These are phyloP conservation scores for Ogataea naganishii DNA, from an alignment of 805 yeast species.

Conservation along the genomic window DNA sequence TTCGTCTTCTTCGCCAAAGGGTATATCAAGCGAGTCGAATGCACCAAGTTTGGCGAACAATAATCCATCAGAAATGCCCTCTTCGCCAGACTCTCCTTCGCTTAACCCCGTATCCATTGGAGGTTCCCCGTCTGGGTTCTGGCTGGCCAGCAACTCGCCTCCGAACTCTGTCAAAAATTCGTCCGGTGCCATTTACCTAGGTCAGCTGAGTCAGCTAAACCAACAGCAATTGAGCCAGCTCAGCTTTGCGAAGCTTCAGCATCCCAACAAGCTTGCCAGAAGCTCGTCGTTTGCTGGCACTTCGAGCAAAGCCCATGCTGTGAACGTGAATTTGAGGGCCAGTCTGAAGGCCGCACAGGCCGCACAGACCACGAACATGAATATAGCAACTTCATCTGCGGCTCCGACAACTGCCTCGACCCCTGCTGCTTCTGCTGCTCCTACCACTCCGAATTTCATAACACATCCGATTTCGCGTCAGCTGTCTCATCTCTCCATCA, in stretches of 20 bases:
- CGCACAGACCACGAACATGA: neutral
- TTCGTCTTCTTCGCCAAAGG: no score
- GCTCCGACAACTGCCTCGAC: neutral
- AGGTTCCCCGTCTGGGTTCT: conserved; percentile 48
- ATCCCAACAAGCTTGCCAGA: no score
- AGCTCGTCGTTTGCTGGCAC: no score
- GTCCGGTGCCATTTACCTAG: conserved; percentile 14
- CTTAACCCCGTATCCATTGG: conserved; percentile 42
- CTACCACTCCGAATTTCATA: neutral
- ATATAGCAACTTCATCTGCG: conserved; percentile 2
- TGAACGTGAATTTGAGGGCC: no score
- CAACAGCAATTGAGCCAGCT: conserved; percentile 8
- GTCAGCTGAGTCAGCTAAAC: conserved; percentile 11
- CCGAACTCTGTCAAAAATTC: conserved; percentile 27
- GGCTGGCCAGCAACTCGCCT: conserved; percentile 45
- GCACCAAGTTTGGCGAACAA: no score
- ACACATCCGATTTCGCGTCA: neutral
- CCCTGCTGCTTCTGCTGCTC: neutral
- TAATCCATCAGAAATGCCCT: conserved; percentile 5
- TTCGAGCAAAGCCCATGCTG: no score
- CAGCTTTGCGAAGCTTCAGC: no score
- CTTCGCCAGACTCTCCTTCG: conserved; percentile 42
- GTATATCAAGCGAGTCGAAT: no score
- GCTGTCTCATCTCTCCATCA: conserved; percentile 1
- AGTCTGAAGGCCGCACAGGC: conserved; percentile 2